Conservation (phyloP, 306 rosid species). For the Pyrus bretschneideri region DNA sequence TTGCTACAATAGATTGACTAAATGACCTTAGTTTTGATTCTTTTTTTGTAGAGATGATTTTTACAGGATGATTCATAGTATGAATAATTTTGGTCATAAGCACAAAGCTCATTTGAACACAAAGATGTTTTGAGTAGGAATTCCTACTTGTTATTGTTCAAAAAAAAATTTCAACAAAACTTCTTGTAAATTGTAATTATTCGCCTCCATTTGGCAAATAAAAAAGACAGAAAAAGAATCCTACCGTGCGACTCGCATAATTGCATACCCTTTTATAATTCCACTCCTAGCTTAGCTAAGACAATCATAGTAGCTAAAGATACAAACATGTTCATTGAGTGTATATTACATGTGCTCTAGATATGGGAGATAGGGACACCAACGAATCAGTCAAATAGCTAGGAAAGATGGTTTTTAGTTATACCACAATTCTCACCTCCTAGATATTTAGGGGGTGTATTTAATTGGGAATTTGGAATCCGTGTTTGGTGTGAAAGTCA, state of each 20-base stretch:
- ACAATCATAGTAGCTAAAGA: neutral
- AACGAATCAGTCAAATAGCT: neutral
- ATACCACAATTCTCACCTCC: no score
- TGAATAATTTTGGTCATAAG: no score
- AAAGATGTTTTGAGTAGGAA: no score
- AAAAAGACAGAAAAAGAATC: neutral
- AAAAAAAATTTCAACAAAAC: neutral
- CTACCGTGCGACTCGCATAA: neutral
- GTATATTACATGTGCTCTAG: neutral
- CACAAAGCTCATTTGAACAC: no score
- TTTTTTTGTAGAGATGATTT: no score
- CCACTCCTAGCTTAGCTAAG: neutral
- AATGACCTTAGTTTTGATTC: no score
- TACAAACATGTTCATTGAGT: neutral
- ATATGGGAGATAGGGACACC: conserved; percentile 12
- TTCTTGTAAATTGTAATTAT: neutral
- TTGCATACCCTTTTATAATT: neutral
- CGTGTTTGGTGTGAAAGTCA: accelerated
- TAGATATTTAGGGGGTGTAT: no score
- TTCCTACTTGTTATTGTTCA: neutral
- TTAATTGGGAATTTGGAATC: no score
- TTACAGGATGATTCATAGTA: no score
- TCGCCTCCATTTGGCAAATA: neutral
- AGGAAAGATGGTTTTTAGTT: neutral
- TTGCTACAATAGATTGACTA: no score